Evolutionary conservation across 768 basidiomycete species (phyloP).

Genomic region (Psilocybe cyanescens): DNA sequence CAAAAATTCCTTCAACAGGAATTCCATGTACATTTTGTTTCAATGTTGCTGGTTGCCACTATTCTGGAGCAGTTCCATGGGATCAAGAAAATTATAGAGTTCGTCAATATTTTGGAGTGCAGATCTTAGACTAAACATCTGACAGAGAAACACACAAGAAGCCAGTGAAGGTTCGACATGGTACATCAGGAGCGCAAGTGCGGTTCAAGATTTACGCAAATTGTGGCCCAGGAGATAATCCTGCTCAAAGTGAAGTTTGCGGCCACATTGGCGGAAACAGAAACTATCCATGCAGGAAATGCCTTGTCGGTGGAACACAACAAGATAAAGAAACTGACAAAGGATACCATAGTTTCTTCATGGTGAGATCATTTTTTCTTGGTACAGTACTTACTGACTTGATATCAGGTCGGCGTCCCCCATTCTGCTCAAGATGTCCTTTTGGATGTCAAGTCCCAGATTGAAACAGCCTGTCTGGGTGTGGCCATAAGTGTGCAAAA

Average conservation of each 20-base stretch:
- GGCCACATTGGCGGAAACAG: constrained; percentile 44
- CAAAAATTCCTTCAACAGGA: constrained; percentile 37
- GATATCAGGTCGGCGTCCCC: constrained; percentile 24
- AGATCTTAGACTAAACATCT: not conserved
- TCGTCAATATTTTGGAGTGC: constrained; percentile 9
- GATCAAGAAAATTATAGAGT: constrained; percentile 36
- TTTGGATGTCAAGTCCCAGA: constrained; percentile 30
- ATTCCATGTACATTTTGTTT: constrained; percentile 23
- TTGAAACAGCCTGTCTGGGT: constrained; percentile 33
- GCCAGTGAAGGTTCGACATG: constrained; percentile 36
- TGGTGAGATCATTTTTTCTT: constrained; percentile 19
- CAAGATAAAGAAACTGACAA: constrained; percentile 32
- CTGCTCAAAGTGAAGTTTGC: constrained; percentile 38
- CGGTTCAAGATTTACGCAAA: constrained; percentile 29
- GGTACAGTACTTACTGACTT: not conserved
- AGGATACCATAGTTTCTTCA: constrained; percentile 39
- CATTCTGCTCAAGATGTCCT: constrained; percentile 26
- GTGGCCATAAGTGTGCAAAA: constrained; percentile 29
- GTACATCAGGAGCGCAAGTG: constrained; percentile 21
- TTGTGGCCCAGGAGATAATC: constrained; percentile 41
- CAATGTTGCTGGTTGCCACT: constrained; percentile 24
- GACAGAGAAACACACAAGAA: constrained; percentile 32
- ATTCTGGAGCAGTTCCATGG: constrained; percentile 41
- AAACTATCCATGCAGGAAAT: constrained; percentile 45
- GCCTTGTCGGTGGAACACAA: constrained; percentile 37